Base-by-base conservation (phyloP, 441 rosid species). In the Bruguiera hainesii region DNA sequence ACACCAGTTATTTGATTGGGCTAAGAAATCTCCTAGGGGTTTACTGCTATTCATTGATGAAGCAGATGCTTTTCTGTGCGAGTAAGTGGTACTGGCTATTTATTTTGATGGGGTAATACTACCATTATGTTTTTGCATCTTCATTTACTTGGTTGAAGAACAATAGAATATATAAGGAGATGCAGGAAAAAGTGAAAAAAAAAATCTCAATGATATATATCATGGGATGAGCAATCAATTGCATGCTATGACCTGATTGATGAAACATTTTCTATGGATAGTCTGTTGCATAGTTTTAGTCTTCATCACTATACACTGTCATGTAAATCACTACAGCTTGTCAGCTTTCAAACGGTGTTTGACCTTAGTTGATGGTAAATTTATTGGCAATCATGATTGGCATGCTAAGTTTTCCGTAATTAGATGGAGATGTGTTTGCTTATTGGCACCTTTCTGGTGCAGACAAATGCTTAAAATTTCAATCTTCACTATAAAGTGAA, bases 1-100 rank as follows among this genome's bases (percentile, higher is more conserved):
- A 73, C 98, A 95, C 75, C 91, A 91, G 75, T 78, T 92, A 69
- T 95, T 95, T 67, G 98, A 95, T 73, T 95, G 99, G 99, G 83
- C 90, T 39, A 92, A 91, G 83, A 95, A 95, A 72, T 90, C 99
- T 49, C 82, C 74, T 56, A 84, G 89, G 75, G 98, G 98, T 56
- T 78, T 92, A 71, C 70, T 95, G 81, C 83, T 93, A 62, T 93
- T 90, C 78, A 90, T 93, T 57, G 98, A 93, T 64, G 96, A 93
- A 85, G 97, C 98, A 28, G 97, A 93, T 86, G 98, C 98, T 57
- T 93, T 90, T 82, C 49, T 74, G 68, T 91, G 98, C 91, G 93
- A 95, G 99, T 95, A 87, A 87, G 99, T 83, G 50, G 25, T 58
- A 8, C 21, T 64, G 50, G 6, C 31, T 26, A 51, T 49, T 49